phyloP scores from a whole-genome alignment of 2,329 filamentous ascomycete genomes.

The Aplosporella prunicola region DNA sequence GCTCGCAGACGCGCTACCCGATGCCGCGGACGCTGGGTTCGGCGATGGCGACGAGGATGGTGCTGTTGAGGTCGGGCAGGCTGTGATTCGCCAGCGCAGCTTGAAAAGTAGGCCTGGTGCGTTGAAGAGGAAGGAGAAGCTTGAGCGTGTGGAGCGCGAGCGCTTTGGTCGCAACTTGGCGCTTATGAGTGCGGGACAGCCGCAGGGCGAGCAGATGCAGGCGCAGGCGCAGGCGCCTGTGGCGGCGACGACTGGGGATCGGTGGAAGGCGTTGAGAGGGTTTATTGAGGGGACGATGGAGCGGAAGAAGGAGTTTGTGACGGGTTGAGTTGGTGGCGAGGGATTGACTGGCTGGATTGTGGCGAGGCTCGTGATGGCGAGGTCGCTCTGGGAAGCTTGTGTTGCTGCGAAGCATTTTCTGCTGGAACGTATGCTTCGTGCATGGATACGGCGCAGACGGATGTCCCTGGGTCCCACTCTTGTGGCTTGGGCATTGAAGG shows the following conservation, averaged over 20 bases:
- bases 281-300: conserved; percentile 87
- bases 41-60: conserved; percentile 21
- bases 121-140: conserved; percentile 69
- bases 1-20: conserved; percentile 72
- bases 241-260: conserved; percentile 18
- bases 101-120: conserved; percentile 68
- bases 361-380: too few relatives aligned
- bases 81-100: conserved; percentile 64
- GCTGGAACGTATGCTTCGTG: too few relatives aligned
- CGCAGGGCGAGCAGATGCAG: conserved; percentile 14
- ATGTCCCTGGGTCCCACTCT: too few relatives aligned
- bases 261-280: conserved; percentile 72
- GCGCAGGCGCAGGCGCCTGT: conserved; percentile 9
- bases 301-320: conserved; percentile 65
- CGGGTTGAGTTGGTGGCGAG: conserved; percentile 5
- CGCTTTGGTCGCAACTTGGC: conserved; percentile 79
- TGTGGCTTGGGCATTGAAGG: too few relatives aligned
- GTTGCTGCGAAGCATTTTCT: too few relatives aligned
- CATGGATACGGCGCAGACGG: too few relatives aligned
- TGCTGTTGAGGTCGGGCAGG: conserved; percentile 35
- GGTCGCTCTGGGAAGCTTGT: too few relatives aligned
- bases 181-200: conserved; percentile 47
- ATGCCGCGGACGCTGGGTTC: conserved; percentile 31
- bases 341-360: too few relatives aligned
- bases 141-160: conserved; percentile 73